A percentile compares a stretch with the other conserved stretches of the same genome.
These are phyloP conservation scores for Aquilaria malaccensis DNA, from an alignment of 345 rosid genomes.

Conservation along the genomic window DNA sequence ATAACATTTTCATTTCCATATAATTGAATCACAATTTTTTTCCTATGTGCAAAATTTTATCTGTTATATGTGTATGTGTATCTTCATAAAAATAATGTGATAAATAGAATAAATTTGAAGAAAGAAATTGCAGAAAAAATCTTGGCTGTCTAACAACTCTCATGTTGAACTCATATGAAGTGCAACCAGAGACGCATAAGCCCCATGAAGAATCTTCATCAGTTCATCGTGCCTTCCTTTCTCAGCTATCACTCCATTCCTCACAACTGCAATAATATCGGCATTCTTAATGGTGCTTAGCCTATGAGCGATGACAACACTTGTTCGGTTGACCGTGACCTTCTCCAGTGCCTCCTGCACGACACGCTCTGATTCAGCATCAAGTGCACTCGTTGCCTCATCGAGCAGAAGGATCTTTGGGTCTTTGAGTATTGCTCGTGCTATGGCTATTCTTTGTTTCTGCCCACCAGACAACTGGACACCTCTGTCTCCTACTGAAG, in stretches of 20 bases:
- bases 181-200: constrained; percentile 24
- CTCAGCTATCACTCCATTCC: constrained; percentile 24
- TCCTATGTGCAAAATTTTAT: too few species aligned
- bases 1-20: too few species aligned
- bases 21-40: too few species aligned
- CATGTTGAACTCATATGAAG: constrained; percentile 12
- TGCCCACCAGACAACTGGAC: constrained; percentile 28
- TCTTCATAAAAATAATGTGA: too few species aligned
- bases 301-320: constrained; percentile 22
- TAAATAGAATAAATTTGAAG: too few species aligned
- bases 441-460: constrained; percentile 30
- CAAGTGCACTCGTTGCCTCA: constrained; percentile 30
- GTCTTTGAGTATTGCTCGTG: constrained; percentile 22
- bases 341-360: constrained; percentile 26
- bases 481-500: constrained; percentile 27
- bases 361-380: constrained; percentile 23
- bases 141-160: too few species aligned
- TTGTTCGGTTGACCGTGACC: constrained; percentile 23
- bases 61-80: too few species aligned
- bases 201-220: constrained; percentile 17
- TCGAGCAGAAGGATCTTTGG: constrained; percentile 23
- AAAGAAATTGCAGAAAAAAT: too few species aligned
- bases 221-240: constrained; percentile 24
- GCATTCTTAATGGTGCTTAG: constrained; percentile 27
- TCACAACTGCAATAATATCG: constrained; percentile 23